Evolutionary conservation across 192 early-diverging fungal species (phyloP).

Genomic region (Chytriomyces confervae): DNA sequence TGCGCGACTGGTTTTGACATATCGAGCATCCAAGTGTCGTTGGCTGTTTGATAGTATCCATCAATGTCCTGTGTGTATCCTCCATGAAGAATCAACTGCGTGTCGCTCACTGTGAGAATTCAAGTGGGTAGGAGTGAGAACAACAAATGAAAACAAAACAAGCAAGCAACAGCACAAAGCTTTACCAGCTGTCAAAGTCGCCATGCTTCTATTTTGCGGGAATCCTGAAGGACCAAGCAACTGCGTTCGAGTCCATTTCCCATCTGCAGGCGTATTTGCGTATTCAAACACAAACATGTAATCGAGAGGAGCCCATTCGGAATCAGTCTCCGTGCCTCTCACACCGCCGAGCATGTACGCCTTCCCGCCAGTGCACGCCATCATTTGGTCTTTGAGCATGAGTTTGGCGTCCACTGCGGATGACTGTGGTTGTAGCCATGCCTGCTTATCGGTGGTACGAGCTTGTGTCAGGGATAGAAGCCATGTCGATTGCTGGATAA

Average conservation of each 20-base stretch:
- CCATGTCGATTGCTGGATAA: neutral
- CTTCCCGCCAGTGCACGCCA: conserved; percentile 12
- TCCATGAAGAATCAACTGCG: conserved; percentile 26
- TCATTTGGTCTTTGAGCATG: conserved; percentile 12
- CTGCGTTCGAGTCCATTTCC: neutral
- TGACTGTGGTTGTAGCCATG: conserved; percentile 1
- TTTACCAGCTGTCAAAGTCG: conserved; percentile 21
- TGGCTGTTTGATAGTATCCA: neutral
- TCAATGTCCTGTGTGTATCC: conserved; percentile 4
- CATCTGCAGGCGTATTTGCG: neutral
- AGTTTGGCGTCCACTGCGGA: neutral
- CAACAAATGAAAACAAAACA: neutral
- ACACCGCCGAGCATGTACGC: conserved; percentile 27
- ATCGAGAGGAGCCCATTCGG: neutral
- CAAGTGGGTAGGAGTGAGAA: neutral
- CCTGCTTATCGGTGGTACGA: neutral
- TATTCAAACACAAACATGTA: neutral
- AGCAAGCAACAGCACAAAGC: neutral
- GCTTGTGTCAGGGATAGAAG: neutral
- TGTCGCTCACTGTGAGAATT: conserved; percentile 1
- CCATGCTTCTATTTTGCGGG: neutral
- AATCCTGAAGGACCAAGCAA: neutral
- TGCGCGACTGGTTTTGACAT: neutral
- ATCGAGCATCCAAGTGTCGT: conserved; percentile 24
- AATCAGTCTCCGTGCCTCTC: neutral